These are phyloP conservation scores for Amanita muscaria DNA, from an alignment of 768 basidiomycete genomes.

Conservation along the genomic window DNA sequence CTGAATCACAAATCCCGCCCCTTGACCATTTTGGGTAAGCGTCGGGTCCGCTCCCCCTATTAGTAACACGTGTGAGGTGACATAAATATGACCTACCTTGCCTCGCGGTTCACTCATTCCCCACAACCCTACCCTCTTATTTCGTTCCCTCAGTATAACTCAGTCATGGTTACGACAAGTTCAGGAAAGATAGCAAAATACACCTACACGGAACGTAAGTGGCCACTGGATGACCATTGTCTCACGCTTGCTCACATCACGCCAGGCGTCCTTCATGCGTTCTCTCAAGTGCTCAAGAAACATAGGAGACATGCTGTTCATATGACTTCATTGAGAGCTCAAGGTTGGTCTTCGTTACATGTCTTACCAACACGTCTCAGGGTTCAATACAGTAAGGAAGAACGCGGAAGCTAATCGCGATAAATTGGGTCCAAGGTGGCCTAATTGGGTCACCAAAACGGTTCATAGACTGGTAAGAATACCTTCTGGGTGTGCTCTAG, in stretches of 20 bases:
- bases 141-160: not conserved
- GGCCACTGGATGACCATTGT: not conserved
- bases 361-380: not conserved
- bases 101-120: not conserved
- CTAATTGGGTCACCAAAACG: constrained; percentile 37
- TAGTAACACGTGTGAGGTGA: constrained; percentile 3
- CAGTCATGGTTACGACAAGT: constrained; percentile 12
- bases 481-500: not conserved
- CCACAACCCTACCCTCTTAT: not conserved
- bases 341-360: constrained; percentile 22
- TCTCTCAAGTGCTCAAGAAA: constrained; percentile 34
- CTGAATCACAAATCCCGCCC: constrained; percentile 1
- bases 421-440: constrained; percentile 40
- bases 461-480: constrained; percentile 34
- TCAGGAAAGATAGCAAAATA: constrained; percentile 12
- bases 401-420: constrained; percentile 34
- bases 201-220: constrained; percentile 19
- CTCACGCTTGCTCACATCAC: not conserved
- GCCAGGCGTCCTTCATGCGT: constrained; percentile 39
- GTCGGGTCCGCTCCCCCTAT: constrained; percentile 6
- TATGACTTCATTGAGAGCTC: constrained; percentile 36
- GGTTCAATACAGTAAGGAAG: constrained; percentile 30
- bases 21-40: not conserved
- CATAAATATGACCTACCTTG: not conserved
- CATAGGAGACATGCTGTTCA: constrained; percentile 38